phyloP scores from a whole-genome alignment of 2,329 filamentous ascomycete genomes.

The Fusarium pilosicola region DNA sequence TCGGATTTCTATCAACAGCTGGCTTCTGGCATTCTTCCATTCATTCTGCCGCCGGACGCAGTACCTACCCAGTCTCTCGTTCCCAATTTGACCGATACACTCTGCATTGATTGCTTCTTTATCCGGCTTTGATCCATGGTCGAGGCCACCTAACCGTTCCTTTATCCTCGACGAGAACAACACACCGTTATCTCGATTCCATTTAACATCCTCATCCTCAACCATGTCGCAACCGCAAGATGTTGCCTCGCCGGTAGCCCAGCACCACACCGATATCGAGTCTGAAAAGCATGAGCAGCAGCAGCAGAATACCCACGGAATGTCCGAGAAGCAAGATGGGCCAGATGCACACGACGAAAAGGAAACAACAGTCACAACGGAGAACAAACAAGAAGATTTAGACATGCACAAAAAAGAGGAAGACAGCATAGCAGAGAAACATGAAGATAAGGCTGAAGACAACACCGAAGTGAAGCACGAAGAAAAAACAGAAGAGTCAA shows the following conservation, averaged over 20 bases:
- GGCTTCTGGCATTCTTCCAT: slow-evolving; percentile 42
- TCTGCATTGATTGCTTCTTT: slow-evolving; percentile 21
- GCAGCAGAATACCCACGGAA: background rate
- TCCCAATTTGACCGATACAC: slow-evolving; percentile 26
- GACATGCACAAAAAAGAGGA: background rate
- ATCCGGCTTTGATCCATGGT: slow-evolving; percentile 30
- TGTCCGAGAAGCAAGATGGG: background rate
- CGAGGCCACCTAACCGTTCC: slow-evolving; percentile 33
- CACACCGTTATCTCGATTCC: background rate
- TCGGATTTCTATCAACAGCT: slow-evolving; percentile 38
- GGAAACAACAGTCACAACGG: background rate
- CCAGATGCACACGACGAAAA: slow-evolving; percentile 9
- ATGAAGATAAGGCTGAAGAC: background rate
- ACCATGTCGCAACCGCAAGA: slow-evolving; percentile 51
- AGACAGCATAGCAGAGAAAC: slow-evolving; percentile 1
- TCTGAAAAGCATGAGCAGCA: slow-evolving; percentile 20
- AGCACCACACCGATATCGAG: slow-evolving; percentile 15
- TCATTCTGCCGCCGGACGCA: slow-evolving; percentile 36
- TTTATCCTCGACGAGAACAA: slow-evolving; percentile 23
- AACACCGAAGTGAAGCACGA: background rate
- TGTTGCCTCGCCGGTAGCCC: slow-evolving; percentile 38
- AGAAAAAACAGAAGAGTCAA: background rate
- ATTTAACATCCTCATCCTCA: slow-evolving; percentile 14
- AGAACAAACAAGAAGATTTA: slow-evolving; percentile 19
- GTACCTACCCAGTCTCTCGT: slow-evolving; percentile 25